Conservation (phyloP, 257 asterid species). For the Solanum ossicruentum region DNA sequence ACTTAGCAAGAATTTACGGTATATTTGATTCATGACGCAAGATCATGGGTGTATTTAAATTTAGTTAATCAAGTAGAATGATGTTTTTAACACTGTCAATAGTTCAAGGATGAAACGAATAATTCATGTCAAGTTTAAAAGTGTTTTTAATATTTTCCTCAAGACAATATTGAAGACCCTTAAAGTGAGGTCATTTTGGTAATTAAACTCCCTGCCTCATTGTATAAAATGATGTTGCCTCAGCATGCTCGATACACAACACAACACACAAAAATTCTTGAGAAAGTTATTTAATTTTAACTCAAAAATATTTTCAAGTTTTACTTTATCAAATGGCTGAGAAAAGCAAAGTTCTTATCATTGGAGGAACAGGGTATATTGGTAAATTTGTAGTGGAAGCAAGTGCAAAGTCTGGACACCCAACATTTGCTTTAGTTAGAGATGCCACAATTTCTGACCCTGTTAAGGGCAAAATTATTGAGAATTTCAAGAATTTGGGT, state of each 20-base stretch:
- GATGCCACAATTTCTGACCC: slow-evolving; percentile 47
- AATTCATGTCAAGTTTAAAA: no score
- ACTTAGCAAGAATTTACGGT: no score
- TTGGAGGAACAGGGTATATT: slow-evolving; percentile 86
- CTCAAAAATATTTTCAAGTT: background rate
- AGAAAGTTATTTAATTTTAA: background rate
- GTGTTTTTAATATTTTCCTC: no score
- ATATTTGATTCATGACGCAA: no score
- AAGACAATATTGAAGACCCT: background rate
- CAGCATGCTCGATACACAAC: background rate
- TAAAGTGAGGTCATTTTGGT: background rate
- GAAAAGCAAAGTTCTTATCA: slow-evolving; percentile 69
- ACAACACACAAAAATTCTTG: background rate
- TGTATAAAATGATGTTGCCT: background rate
- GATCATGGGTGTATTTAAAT: no score
- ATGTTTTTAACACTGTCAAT: no score
- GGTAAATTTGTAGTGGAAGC: slow-evolving; percentile 75
- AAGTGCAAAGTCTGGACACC: slow-evolving; percentile 51
- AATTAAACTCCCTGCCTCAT: background rate
- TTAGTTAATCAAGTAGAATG: no score
- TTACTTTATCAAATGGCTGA: slow-evolving; percentile 31
- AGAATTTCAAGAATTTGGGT: slow-evolving; percentile 49
- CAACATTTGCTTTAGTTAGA: slow-evolving; percentile 58
- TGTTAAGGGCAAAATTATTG: slow-evolving; percentile 42
- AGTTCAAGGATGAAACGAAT: no score